Evolutionary conservation across 2,329 filamentous ascomycete species (phyloP).

Genomic region (Domatiomyces catenatus): DNA sequence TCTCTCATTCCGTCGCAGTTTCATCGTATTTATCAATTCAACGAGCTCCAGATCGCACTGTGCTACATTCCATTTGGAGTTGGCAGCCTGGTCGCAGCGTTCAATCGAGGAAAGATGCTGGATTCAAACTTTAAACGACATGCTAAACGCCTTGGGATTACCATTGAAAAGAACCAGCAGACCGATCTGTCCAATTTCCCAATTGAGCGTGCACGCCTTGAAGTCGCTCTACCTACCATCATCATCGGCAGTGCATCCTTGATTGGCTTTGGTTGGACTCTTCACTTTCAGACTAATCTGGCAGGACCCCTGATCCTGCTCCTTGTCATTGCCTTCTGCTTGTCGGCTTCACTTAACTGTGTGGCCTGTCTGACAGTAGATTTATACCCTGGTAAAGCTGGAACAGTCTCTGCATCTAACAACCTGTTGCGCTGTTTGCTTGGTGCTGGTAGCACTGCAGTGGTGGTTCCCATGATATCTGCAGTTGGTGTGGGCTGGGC

Average conservation of each 20-base stretch:
- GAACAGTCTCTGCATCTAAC: constrained; percentile 21
- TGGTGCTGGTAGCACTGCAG: constrained; percentile 20
- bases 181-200: constrained; percentile 24
- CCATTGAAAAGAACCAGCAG: constrained; percentile 12
- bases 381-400: constrained; percentile 13
- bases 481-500: constrained; percentile 8
- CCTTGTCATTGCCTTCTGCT: constrained; percentile 2
- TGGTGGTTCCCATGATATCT: constrained; percentile 12
- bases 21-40: constrained; percentile 29
- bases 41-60: constrained; percentile 30
- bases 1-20: constrained; percentile 32
- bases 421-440: constrained; percentile 23
- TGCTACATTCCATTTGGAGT: constrained; percentile 18
- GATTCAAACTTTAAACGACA: constrained; percentile 30
- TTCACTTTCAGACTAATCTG: constrained; percentile 22
- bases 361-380: constrained; percentile 8
- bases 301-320: constrained; percentile 20
- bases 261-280: constrained; percentile 28
- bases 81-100: constrained; percentile 14
- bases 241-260: constrained; percentile 19
- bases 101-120: constrained; percentile 8
- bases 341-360: neutral
- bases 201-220: constrained; percentile 29
- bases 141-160: constrained; percentile 20
- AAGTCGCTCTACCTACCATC: constrained; percentile 22